phyloP scores from a whole-genome alignment of 345 rosid species.

The Populus tremula region DNA sequence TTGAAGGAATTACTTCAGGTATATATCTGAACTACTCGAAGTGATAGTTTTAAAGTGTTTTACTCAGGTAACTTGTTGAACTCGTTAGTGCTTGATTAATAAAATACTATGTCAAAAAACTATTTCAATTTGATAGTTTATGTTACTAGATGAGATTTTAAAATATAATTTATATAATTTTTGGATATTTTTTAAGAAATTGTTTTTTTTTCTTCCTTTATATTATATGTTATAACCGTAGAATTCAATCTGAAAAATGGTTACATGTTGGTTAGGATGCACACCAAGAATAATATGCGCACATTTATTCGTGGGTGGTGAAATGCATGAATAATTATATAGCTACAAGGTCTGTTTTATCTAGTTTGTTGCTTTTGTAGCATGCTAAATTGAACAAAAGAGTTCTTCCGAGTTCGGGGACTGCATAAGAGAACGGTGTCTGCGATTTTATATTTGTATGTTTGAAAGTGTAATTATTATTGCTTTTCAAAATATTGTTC shows the following conservation, averaged over 20 bases:
- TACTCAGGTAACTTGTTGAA: no score
- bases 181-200: no score
- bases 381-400: neutral
- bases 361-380: neutral
- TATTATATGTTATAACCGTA: neutral
- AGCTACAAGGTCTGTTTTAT: neutral
- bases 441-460: neutral
- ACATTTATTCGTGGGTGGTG: neutral
- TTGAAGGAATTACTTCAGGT: no score
- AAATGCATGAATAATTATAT: neutral
- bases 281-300: neutral
- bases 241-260: neutral
- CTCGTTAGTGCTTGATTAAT: no score
- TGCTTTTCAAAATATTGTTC: no score
- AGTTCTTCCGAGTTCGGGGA: neutral
- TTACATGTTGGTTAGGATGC: neutral
- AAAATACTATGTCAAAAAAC: no score
- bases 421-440: neutral
- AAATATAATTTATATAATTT: no score
- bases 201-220: neutral
- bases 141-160: no score
- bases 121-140: no score
- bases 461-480: no score
- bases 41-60: neutral
- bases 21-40: no score